Evolutionary conservation across 345 rosid genomes (phyloP), one percentile per base, ranked within the genome.

Genomic region (Melastoma malabathricum): DNA sequence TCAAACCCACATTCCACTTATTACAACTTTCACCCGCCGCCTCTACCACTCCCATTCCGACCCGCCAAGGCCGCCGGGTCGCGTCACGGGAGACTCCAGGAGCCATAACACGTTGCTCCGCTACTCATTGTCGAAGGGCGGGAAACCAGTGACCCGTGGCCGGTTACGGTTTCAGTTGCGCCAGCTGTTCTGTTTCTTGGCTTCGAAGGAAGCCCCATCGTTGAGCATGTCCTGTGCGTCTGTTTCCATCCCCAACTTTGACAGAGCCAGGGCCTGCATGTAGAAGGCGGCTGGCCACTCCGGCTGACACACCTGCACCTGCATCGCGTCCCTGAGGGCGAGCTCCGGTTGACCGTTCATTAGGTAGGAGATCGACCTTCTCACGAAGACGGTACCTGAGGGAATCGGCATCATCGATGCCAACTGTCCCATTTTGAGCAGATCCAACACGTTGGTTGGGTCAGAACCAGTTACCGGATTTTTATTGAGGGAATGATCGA

Each of bases 231-330:
- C 98, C 52, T 87, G 89, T 14, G 96, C 98, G 58, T 90, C 98
- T 0, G 82, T 80, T 68, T 90, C 95, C 98, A 90, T 90, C 61
- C 93, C 96, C 6, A 86, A 94, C 78, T 86, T 90, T 1, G 90
- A 84, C 18, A 90, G 89, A 18, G 98, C 98, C 51, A 90, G 79
- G 43, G 98, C 95, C 68, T 90, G 98, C 75, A 87, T 60, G 70
- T 90, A 90, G 75, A 90, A 90, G 16, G 98, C 98, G 13, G 96
- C 82, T 3, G 96, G 95, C 96, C 98, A 90, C 66, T 90, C 96
- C 0, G 98, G 96, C 52, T 75, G 60, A 77, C 98, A 90, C 31
- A 86, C 96, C 57, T 90, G 98, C 46, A 96, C 95, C 64, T 90
- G 98, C 98, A 90, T 90, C 16, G 98, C 98, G 46, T 90, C 98